Conservation (phyloP, 2,329 filamentous ascomycete species). For the Periconia sp. region DNA sequence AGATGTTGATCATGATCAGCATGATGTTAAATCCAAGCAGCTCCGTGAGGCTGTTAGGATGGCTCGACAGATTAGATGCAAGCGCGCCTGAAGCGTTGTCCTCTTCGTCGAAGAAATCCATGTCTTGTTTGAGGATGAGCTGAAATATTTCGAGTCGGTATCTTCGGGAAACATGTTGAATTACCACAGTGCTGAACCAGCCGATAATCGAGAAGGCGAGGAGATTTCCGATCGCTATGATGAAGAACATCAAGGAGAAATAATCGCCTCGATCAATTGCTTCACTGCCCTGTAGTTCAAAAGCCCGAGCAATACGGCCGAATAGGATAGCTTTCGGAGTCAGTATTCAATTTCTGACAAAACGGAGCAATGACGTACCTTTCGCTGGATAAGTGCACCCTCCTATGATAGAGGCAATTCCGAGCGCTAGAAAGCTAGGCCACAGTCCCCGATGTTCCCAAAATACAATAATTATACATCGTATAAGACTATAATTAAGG, state of each 20-base stretch:
- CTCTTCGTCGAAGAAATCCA: slow-evolving; percentile 87
- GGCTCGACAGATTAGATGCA: slow-evolving; percentile 67
- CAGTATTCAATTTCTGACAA: not conserved
- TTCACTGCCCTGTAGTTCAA: slow-evolving; percentile 48
- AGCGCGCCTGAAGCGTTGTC: slow-evolving; percentile 89
- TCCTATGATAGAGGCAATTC: slow-evolving; percentile 39
- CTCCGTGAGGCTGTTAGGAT: slow-evolving; percentile 87
- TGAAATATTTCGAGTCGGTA: slow-evolving; percentile 70
- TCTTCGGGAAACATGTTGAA: slow-evolving; percentile 44
- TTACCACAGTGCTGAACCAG: slow-evolving; percentile 52
- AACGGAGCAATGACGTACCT: not conserved
- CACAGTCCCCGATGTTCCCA: slow-evolving; percentile 45
- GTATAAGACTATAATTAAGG: slow-evolving; percentile 36
- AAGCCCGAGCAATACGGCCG: slow-evolving; percentile 56
- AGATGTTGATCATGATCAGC: slow-evolving; percentile 79
- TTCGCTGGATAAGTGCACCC: slow-evolving; percentile 56
- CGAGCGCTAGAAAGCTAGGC: slow-evolving; percentile 37
- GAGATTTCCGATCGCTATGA: slow-evolving; percentile 57
- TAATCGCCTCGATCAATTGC: slow-evolving; percentile 55
- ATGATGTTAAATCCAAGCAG: slow-evolving; percentile 87
- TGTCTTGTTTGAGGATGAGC: slow-evolving; percentile 88
- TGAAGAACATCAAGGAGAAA: slow-evolving; percentile 63
- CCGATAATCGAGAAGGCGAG: slow-evolving; percentile 55
- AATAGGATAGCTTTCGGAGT: slow-evolving; percentile 52
- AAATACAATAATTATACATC: slow-evolving; percentile 32